These are phyloP conservation scores for Pleurotus platypus DNA, from an alignment of 768 basidiomycete genomes.

Conservation along the genomic window DNA sequence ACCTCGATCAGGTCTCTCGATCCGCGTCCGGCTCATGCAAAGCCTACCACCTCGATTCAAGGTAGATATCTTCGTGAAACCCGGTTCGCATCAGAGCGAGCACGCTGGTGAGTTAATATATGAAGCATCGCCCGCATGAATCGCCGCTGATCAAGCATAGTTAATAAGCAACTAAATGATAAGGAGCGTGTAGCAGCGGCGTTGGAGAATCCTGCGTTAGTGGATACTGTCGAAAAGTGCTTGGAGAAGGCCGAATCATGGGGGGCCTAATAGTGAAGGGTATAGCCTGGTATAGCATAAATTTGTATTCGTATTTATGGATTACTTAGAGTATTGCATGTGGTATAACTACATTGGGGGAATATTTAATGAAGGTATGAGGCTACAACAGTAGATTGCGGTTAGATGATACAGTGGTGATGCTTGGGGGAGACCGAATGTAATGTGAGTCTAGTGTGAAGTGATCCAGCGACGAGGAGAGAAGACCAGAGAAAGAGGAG, in stretches of 20 bases:
- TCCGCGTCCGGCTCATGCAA: slow-evolving; percentile 86
- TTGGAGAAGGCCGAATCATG: slow-evolving; percentile 30
- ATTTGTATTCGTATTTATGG: slow-evolving; percentile 6
- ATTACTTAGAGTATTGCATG: slow-evolving; percentile 3
- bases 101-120: slow-evolving; percentile 58
- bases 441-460: slow-evolving; percentile 3
- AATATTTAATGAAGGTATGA: slow-evolving; percentile 16
- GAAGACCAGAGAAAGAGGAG: slow-evolving; percentile 2
- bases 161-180: slow-evolving; percentile 98
- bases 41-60: slow-evolving; percentile 92
- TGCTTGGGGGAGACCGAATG: background rate
- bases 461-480: slow-evolving; percentile 10
- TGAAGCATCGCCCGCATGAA: background rate
- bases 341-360: slow-evolving; percentile 5
- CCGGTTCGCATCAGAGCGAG: slow-evolving; percentile 96
- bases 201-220: slow-evolving; percentile 82
- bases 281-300: slow-evolving; percentile 20
- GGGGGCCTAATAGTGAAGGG: slow-evolving; percentile 18
- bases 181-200: slow-evolving; percentile 98
- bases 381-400: slow-evolving; percentile 19
- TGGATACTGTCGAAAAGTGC: slow-evolving; percentile 82
- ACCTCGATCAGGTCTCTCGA: slow-evolving; percentile 71
- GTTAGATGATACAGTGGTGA: slow-evolving; percentile 4
- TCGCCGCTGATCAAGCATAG: slow-evolving; percentile 32
- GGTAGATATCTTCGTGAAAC: slow-evolving; percentile 88